A percentile compares a stretch with the other conserved stretches of the same genome.
Conservation (phyloP, 2,329 filamentous ascomycete genomes). For the Phialophora verrucosa region DNA sequence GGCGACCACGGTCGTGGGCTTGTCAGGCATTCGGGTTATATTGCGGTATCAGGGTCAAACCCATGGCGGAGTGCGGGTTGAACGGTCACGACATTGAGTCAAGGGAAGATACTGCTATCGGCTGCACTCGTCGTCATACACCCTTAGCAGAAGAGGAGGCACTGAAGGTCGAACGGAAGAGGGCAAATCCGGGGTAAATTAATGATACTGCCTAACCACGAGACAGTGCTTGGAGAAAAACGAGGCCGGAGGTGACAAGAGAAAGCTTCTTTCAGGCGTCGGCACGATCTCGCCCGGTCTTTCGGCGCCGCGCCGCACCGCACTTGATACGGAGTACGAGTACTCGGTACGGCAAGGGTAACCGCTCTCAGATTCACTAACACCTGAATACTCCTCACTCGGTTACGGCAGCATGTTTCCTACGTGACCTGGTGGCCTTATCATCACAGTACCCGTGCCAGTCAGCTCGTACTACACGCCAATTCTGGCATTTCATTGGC, state of each 20-base stretch:
- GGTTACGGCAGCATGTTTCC: background rate
- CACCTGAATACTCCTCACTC: background rate
- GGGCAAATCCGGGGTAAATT: slow-evolving; percentile 21
- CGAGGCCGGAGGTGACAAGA: background rate
- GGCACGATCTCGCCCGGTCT: background rate
- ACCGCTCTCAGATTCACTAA: background rate
- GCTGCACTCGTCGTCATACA: slow-evolving; percentile 4
- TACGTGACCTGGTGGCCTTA: too few relatives aligned
- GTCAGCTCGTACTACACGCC: too few relatives aligned
- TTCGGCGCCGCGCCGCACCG: background rate
- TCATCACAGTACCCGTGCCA: too few relatives aligned
- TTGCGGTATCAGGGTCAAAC: slow-evolving; percentile 15
- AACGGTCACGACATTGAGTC: slow-evolving; percentile 24
- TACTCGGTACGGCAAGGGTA: background rate
- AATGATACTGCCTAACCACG: background rate
- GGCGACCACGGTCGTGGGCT: slow-evolving; percentile 79
- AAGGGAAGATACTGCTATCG: background rate
- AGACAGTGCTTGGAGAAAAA: background rate
- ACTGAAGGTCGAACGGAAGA: slow-evolving; percentile 6
- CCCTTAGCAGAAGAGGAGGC: background rate
- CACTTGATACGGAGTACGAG: background rate
- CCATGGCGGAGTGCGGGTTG: slow-evolving; percentile 25
- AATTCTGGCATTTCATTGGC: too few relatives aligned
- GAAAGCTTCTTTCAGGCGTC: background rate
- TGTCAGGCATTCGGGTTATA: slow-evolving; percentile 71